These are phyloP conservation scores for Tetracladium setigerum DNA, from an alignment of 495 filamentous ascomycete genomes.

Conservation along the genomic window DNA sequence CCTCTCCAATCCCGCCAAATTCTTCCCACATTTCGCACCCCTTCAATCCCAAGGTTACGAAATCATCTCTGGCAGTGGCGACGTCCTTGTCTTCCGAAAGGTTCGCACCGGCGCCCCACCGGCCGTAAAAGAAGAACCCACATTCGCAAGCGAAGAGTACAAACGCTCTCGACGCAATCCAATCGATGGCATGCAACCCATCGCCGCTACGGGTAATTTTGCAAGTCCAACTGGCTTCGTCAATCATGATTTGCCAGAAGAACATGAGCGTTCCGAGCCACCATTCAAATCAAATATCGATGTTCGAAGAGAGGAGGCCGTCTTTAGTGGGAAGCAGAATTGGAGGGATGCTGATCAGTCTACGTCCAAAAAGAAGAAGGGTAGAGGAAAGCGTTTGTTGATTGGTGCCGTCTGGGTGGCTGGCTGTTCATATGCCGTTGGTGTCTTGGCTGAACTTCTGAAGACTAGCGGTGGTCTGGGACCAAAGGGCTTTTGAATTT, in stretches of 20 bases:
- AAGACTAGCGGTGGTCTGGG: conserved; percentile 50
- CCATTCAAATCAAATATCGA: conserved; percentile 33
- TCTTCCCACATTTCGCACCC: conserved; percentile 57
- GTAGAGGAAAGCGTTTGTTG: conserved; percentile 40
- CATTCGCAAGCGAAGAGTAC: not conserved
- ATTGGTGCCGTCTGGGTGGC: conserved; percentile 53
- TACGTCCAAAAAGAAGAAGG: conserved; percentile 24
- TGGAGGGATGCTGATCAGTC: conserved; percentile 19
- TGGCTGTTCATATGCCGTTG: conserved; percentile 58
- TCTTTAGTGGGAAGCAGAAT: conserved; percentile 41
- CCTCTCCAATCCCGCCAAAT: conserved; percentile 63
- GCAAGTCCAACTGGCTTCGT: conserved; percentile 51
- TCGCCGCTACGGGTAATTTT: conserved; percentile 37
- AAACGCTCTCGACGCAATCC: conserved; percentile 34
- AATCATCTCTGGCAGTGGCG: conserved; percentile 59
- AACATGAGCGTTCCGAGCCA: conserved; percentile 18
- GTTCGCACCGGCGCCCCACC: conserved; percentile 24
- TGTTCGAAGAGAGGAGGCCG: conserved; percentile 49
- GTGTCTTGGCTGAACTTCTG: conserved; percentile 62
- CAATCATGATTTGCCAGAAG: conserved; percentile 40
- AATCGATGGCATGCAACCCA: conserved; percentile 43
- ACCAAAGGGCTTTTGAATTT: conserved; percentile 39
- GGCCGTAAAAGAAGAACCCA: not conserved
- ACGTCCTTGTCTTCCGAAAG: conserved; percentile 69
- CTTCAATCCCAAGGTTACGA: conserved; percentile 65